Base-by-base conservation (phyloP, 1,284 basidiomycete species). In the Testicularia cyperi region DNA sequence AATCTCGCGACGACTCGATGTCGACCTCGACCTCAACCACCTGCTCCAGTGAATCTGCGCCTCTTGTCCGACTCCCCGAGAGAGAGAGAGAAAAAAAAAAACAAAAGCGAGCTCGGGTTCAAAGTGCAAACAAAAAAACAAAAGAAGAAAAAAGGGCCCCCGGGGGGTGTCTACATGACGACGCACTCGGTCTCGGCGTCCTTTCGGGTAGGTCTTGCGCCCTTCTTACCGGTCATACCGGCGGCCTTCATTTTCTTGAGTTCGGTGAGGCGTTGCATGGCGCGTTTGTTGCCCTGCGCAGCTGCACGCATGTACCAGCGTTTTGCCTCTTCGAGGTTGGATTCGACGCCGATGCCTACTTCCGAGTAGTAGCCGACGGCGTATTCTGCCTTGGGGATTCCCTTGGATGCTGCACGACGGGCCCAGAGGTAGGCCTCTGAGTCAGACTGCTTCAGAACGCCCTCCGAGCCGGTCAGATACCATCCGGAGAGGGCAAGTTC, bases 401-500 rank as follows among this genome's bases (percentile, higher is more conserved):
- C 79, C 54, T 79, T 79, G 45, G 64, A 71, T 21, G 79, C 79
- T 0, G 79, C 79, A 16, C 79, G 52, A 9, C 78, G 44, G 9
- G 79, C 79, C 79, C 79, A 80, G 14, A 79, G 80, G 76, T 96
- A 98, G 16, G 95, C 95, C 78, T 99, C 95, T 3, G 87, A 88
- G 77, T 98, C 95, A 67, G 88, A 90, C 80, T 98, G 95, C 79
- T 95, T 95, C 68, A 99, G 79, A 8, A 98, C 90, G 5, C 90
- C 90, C 74, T 97, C 94, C 61, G 72, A 68, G 0, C 78, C 77
- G n/a, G 90, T 32, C 47, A 97, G 80, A 79, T 97, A 99, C 95
- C 95, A 98, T 21, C 95, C 95, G 63, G 88, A 92, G 53, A 98
- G 79, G 13, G 94, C 92, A 38, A 99, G 82, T 79, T 98, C 95